These are phyloP conservation scores for Colletotrichum melonis DNA, from an alignment of 2,329 filamentous ascomycete genomes.

Conservation along the genomic window DNA sequence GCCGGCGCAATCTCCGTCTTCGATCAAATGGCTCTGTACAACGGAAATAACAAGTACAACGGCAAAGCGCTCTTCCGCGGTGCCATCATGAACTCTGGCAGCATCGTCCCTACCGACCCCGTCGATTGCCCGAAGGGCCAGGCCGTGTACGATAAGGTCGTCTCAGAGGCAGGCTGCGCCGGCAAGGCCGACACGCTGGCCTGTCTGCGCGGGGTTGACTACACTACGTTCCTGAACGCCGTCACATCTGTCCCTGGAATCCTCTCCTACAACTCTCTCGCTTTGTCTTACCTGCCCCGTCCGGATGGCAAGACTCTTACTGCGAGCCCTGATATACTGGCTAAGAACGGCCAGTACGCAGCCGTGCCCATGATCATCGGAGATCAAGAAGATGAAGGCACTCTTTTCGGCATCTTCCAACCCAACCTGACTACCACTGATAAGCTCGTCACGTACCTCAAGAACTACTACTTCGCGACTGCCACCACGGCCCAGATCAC, in stretches of 20 bases:
- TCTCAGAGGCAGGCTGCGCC: slow-evolving; percentile 64
- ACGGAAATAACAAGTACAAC: slow-evolving; percentile 72
- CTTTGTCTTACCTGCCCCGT: slow-evolving; percentile 71
- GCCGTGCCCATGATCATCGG: slow-evolving; percentile 72
- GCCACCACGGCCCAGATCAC: slow-evolving; percentile 50
- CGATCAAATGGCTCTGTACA: slow-evolving; percentile 71
- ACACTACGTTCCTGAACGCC: slow-evolving; percentile 64
- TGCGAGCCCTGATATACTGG: slow-evolving; percentile 62
- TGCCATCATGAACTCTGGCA: slow-evolving; percentile 73
- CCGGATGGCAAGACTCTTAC: slow-evolving; percentile 68
- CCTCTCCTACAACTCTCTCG: slow-evolving; percentile 66
- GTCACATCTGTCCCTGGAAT: slow-evolving; percentile 68
- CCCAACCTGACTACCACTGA: slow-evolving; percentile 66
- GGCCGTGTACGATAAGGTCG: slow-evolving; percentile 63
- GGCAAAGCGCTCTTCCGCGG: slow-evolving; percentile 72
- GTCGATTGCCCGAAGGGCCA: slow-evolving; percentile 69
- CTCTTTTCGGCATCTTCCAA: slow-evolving; percentile 70
- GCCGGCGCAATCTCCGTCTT: slow-evolving; percentile 70
- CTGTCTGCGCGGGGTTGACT: slow-evolving; percentile 66
- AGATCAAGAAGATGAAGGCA: slow-evolving; percentile 75
- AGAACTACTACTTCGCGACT: slow-evolving; percentile 43
- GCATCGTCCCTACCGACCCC: slow-evolving; percentile 59
- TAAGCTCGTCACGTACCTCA: slow-evolving; percentile 48
- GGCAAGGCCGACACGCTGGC: slow-evolving; percentile 59
- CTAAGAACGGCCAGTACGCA: slow-evolving; percentile 61